Base-by-base conservation (phyloP, 192 early-diverging fungal species). In the Thamnidium elegans region DNA sequence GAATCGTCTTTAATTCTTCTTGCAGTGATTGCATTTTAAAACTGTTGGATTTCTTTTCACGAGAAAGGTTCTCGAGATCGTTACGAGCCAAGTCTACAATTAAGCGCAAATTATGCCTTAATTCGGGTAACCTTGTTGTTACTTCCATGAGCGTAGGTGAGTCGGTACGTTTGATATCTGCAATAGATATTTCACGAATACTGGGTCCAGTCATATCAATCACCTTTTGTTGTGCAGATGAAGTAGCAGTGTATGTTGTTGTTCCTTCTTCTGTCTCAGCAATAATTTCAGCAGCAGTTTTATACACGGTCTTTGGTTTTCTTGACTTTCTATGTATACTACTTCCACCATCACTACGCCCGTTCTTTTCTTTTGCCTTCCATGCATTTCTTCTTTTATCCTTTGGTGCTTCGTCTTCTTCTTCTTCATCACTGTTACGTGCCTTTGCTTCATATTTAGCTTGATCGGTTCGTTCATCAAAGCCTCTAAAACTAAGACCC, bases 181-280 rank as follows among this genome's bases (percentile, higher is more conserved):
- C 50, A 5, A 76, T 66, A 0, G 79, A 73, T 23, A 84, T 62
- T 52, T 84, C 85, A 31, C 81, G 70, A 13, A 74, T 68, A 43
- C 86, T 79, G 47, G 81, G 79, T 13, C 90, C 89, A 0, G 90
- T 92, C 91, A 95, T 91, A 72, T 95, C 93, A 42, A 92, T 72
- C 58, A 95, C 89, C 69, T 92, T 95, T 65, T 82, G 70, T 17
- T 77, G 74, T 4, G 72, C 63, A 23, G 73, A 69, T 1, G 72
- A 51, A 31, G 69, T 55, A 17, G 23, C n/a, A 39, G 9, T 39
- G 36, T 39, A 39, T 39, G 7, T 10, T 0, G 9, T 39, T 39
- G 36, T 9, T 26, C 36, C 9, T 4, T 72, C 53, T 61, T 72
- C 74, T 31, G 80, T 80, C 44, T 88, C 87, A 2, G 63, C 65